Evolutionary conservation across 768 basidiomycete species (phyloP).

Genomic region (Cantharellus cinnabarinus): DNA sequence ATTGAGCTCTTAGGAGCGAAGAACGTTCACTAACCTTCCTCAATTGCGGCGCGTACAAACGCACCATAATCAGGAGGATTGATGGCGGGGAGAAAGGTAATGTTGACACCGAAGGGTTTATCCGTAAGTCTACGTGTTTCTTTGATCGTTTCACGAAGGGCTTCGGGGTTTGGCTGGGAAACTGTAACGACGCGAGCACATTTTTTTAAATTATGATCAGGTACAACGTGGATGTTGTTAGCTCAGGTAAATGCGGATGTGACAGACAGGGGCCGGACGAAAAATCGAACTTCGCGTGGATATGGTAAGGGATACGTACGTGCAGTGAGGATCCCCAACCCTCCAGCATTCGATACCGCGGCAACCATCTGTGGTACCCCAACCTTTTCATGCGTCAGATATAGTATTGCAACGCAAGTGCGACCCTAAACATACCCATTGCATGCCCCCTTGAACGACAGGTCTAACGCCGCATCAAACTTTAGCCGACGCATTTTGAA

Average conservation of each 20-base stretch:
- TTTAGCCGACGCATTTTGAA: too few species aligned
- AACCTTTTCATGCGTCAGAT: slow-evolving; percentile 27
- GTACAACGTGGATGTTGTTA: too few species aligned
- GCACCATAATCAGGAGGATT: slow-evolving; percentile 81
- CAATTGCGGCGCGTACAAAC: slow-evolving; percentile 60
- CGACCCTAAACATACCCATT: slow-evolving; percentile 36
- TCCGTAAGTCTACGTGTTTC: slow-evolving; percentile 50
- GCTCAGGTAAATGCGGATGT: too few species aligned
- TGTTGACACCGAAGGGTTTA: slow-evolving; percentile 43
- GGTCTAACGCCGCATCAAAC: slow-evolving; percentile 18
- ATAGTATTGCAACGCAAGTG: neutral
- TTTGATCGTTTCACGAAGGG: slow-evolving; percentile 56
- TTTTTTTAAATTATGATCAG: too few species aligned
- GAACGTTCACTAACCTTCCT: slow-evolving; percentile 28
- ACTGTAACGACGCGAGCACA: slow-evolving; percentile 35
- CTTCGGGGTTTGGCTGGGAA: slow-evolving; percentile 70
- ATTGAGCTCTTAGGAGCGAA: neutral
- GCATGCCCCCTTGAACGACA: slow-evolving; percentile 77
- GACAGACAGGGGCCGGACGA: too few species aligned
- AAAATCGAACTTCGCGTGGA: slow-evolving; percentile 17
- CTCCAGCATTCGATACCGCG: slow-evolving; percentile 68
- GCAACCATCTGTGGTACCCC: slow-evolving; percentile 54
- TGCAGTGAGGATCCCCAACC: slow-evolving; percentile 31
- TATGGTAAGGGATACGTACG: neutral
- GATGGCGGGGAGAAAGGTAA: slow-evolving; percentile 58